These are phyloP conservation scores for Aspergillus fumigatiaffinis DNA, from an alignment of 2,329 filamentous ascomycete species.

Conservation along the genomic window DNA sequence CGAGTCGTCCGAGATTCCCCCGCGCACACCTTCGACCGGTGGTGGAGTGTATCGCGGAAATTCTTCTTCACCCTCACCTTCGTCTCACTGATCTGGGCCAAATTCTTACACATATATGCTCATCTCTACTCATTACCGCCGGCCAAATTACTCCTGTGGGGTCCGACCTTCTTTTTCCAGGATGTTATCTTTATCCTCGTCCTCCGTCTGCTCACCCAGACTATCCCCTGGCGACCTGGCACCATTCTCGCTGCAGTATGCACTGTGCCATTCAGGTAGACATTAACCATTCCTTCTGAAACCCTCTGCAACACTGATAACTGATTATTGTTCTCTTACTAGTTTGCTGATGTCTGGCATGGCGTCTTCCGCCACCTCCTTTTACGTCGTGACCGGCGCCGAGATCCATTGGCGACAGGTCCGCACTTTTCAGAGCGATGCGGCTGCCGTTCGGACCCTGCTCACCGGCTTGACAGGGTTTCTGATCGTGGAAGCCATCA, in stretches of 20 bases:
- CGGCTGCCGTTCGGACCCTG: conserved; percentile 30
- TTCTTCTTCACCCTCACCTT: conserved; percentile 29
- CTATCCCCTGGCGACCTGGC: conserved; percentile 18
- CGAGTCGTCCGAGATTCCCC: conserved; percentile 12
- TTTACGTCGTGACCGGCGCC: conserved; percentile 31
- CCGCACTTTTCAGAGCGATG: conserved; percentile 28
- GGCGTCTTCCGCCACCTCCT: conserved; percentile 31
- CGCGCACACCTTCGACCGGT: conserved; percentile 16
- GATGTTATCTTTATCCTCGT: conserved; percentile 25
- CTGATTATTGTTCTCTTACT: background rate
- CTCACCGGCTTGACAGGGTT: conserved; percentile 32
- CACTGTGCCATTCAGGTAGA: conserved; percentile 27
- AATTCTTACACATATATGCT: conserved; percentile 25
- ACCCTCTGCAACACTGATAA: background rate
- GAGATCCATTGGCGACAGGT: conserved; percentile 37
- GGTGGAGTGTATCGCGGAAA: conserved; percentile 26
- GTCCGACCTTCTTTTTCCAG: conserved; percentile 28
- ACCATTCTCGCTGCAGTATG: conserved; percentile 17
- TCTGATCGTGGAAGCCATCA: conserved; percentile 26
- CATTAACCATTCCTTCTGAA: background rate
- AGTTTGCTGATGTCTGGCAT: conserved; percentile 31
- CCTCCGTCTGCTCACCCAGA: conserved; percentile 20
- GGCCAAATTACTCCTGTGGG: conserved; percentile 22
- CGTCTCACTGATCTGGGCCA: conserved; percentile 24
- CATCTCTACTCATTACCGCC: conserved; percentile 23